Base-by-base conservation (phyloP, 805 yeast species). In the Candida maesae region DNA sequence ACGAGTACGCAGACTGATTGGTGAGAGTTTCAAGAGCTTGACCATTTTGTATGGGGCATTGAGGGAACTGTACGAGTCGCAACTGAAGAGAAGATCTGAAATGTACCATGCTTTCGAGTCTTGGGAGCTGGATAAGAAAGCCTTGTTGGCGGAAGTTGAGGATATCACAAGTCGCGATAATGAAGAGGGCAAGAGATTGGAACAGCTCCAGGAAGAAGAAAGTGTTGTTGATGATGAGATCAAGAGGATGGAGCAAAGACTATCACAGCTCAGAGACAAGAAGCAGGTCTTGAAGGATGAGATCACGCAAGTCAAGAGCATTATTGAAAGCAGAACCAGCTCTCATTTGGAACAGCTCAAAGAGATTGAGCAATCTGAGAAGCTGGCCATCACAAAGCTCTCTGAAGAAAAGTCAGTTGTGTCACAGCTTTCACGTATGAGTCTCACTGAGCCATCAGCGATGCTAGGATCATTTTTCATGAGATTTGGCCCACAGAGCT, bases 291-390 rank as follows among this genome's bases (percentile, higher is more conserved):
- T 74, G 6, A 50, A 47, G 11, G 26, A 37, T 7, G 79, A 74
- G 52, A 69, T 73, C 19, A 59, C 58, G 11, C 61, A 61, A 10
- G 71, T 77, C 0, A 66, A 70, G 46, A 71, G 76, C 10, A 68
- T 73, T 4, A 58, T 74, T 20, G 78, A 74, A 41, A 73, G 78
- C 48, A 60, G 64, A 35, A 59, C 76, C 0, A 67, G 76, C 4
- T 59, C 64, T 31, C 68, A 68, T 43, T 63, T 71, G 8, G 68
- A 66, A 25, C 51, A 66, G 20, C 67, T 73, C 35, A 60, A 59
- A 20, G 59, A 57, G 5, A 54, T 71, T 19, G 77, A 73, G 35
- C 41, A 29, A 2, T 48, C 55, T n/a, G 78, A 75, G 14, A 55
- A 47, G 34, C 51, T 50, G 2, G 67, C 69, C 1, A 61, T 72